Evolutionary conservation across 768 basidiomycete genomes (phyloP), one percentile per base, ranked within the genome.

Genomic region (Clitopilus passeckerianus): DNA sequence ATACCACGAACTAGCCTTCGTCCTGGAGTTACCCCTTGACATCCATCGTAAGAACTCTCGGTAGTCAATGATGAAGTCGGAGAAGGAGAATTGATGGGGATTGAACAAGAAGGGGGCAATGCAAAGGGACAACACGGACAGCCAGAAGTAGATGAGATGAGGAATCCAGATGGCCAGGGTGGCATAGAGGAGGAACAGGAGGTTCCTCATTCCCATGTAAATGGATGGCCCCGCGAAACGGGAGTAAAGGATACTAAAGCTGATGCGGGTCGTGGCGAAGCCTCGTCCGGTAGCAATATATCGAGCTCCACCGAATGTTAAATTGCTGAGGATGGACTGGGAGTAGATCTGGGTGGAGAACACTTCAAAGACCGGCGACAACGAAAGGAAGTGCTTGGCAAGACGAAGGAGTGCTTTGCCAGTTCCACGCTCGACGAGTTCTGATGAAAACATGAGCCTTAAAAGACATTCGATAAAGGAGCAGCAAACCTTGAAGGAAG

Each of bases 271-370:
- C 10, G 97, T 99, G 24, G 96, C 97, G 72, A 99, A 99, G 56
- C 97, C 97, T 78, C 97, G 93, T 60, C 97, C 97, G 44, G 97
- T 99, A 50, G 97, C 97, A 64, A 99, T 99, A 72, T 99, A 99
- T 59, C 97, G 90, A 57, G 97, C 97, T 61, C 97, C 97, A 77
- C 97, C 97, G 67, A 96, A 98, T 1, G 92, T 89, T 80, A 99
- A 77, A 77, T 99, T 97, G 77, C 90, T 96, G 65, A 97, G 80
- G 71, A 98, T 96, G 60, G 97, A 90, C 71, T 98, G 91, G 63
- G 93, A 93, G 76, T 98, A 97, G 64, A 99, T 98, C 74, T 97
- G 95, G 0, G 96, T 99, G 34, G 93, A 95, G 78, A 98, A 99
- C 63, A 99, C 95, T 72, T 99, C 97, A 74, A 99, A 99, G 58